Percentiles rank a stretch among this genome's conserved stretches.
These are phyloP conservation scores for Pseudozyma tsukubaensis DNA, from an alignment of 1,284 basidiomycete genomes.

Conservation along the genomic window DNA sequence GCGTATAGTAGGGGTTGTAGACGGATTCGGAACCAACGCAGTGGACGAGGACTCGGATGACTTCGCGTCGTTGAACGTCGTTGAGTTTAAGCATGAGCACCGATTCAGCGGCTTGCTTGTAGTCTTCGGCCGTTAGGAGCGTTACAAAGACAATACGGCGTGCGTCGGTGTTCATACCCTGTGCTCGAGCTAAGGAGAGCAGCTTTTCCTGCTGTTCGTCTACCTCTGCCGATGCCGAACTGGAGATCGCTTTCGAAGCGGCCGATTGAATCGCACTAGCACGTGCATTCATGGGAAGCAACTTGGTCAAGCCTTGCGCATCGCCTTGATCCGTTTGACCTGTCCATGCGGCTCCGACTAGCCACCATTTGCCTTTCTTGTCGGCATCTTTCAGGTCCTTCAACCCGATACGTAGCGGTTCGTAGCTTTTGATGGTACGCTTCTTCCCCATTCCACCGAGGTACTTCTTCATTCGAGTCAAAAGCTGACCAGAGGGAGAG, in stretches of 20 bases:
- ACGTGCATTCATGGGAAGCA: constrained; percentile 41
- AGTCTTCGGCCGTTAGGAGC: constrained; percentile 85
- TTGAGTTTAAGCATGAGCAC: constrained; percentile 84
- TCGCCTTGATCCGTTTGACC: constrained; percentile 85
- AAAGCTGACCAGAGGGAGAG: constrained; percentile 22
- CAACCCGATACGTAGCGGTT: constrained; percentile 70
- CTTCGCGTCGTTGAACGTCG: constrained; percentile 92
- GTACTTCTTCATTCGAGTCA: constrained; percentile 61
- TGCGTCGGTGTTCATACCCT: constrained; percentile 99
- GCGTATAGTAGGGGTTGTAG: constrained; percentile 96
- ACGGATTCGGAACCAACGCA: constrained; percentile 77
- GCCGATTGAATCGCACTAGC: constrained; percentile 26
- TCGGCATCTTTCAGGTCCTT: constrained; percentile 86
- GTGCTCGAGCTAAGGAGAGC: constrained; percentile 83
- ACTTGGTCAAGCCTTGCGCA: constrained; percentile 59
- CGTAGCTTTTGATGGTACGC: constrained; percentile 53
- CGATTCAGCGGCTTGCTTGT: constrained; percentile 88
- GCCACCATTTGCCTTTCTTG: constrained; percentile 96
- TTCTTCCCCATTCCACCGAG: constrained; percentile 53
- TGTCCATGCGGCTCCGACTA: constrained; percentile 94
- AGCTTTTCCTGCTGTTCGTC: constrained; percentile 73
- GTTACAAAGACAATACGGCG: constrained; percentile 89
- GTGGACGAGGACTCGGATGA: constrained; percentile 89
- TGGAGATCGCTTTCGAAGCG: not conserved
- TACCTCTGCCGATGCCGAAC: constrained; percentile 65